Conservation (phyloP, 331 rosid genomes). For the Pyrus hybrid region DNA sequence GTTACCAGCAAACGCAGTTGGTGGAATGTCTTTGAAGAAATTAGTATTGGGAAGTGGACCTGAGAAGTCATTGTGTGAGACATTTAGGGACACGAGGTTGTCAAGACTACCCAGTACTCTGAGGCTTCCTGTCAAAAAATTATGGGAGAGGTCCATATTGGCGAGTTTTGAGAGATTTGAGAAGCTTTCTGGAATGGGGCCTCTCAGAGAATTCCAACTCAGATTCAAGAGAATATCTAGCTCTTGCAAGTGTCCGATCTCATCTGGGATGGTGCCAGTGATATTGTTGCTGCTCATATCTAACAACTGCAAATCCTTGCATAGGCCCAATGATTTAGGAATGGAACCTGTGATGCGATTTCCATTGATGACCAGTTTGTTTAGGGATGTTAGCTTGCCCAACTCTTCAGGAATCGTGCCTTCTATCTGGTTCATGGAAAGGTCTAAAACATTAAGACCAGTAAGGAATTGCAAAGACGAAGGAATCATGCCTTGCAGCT, state of each 20-base stretch:
- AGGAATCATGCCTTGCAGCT: conserved; percentile 67
- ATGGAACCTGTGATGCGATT: conserved; percentile 58
- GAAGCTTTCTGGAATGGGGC: conserved; percentile 71
- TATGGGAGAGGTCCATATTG: conserved; percentile 80
- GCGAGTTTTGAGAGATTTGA: conserved; percentile 81
- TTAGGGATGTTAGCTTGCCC: conserved; percentile 61
- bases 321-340: conserved; percentile 63
- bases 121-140: conserved; percentile 64
- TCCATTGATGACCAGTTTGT: conserved; percentile 60
- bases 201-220: conserved; percentile 74
- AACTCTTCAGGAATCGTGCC: conserved; percentile 58
- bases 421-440: conserved; percentile 56
- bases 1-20: conserved; percentile 59
- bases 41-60: conserved; percentile 76
- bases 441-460: conserved; percentile 70
- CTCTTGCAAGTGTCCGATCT: conserved; percentile 71
- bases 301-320: conserved; percentile 76
- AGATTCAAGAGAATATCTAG: conserved; percentile 79
- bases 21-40: conserved; percentile 62
- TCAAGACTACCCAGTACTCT: conserved; percentile 49
- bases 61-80: conserved; percentile 70
- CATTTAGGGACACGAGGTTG: conserved; percentile 75
- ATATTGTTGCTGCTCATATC: conserved; percentile 74
- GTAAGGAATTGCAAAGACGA: conserved; percentile 51
- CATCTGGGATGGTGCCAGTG: conserved; percentile 59